Base-by-base conservation (phyloP, 2,329 filamentous ascomycete genomes). In the Gnomoniopsis smithogilvyi region DNA sequence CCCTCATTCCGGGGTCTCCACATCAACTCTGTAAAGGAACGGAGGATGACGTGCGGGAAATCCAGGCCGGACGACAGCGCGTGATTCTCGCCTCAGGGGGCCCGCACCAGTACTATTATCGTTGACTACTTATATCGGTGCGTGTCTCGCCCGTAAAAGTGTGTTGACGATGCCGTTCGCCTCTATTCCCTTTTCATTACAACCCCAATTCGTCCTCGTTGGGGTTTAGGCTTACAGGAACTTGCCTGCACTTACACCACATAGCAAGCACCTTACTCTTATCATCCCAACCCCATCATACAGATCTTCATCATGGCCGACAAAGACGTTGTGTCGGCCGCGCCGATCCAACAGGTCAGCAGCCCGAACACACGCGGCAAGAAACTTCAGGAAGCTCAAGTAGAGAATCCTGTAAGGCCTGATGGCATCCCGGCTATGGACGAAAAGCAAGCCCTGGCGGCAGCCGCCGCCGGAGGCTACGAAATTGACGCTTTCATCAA, bases 401-500 rank as follows among this genome's bases (percentile, higher is more conserved):
- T 68, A 43, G 67, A 69, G 59, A 63, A 67, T 58, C 64, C 64
- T 3, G 49, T 64, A 19, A 54, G 26, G 52, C 22, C 58, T n/a
- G 52, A 60, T 38, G 56, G 36, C 14, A 63, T 67, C 21, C 66
- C 66, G 3, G 56, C 61, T 30, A 60, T 69, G 60, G 64, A 64
- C 46, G 68, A 69, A 62, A 65, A 65, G 50, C 62, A 78, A 56
- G 73, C 74, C 19, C 58, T 74, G 14, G 74, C 76, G 56, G 67
- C 73, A 10, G 71, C 74, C 6, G 66, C 68, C 36, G 70, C 68
- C 26, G 72, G 69, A 49, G 68, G 67, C 3, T 67, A 64, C 58
- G 73, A 76, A 49, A 67, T 78, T 17, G 72, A 77, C 50, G 68
- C 67, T 15, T 67, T 78, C 53, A 76, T 78, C 36, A 65, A 65